phyloP scores from a whole-genome alignment of 2,329 filamentous ascomycete genomes.

The Aphanoascus verrucosus region DNA sequence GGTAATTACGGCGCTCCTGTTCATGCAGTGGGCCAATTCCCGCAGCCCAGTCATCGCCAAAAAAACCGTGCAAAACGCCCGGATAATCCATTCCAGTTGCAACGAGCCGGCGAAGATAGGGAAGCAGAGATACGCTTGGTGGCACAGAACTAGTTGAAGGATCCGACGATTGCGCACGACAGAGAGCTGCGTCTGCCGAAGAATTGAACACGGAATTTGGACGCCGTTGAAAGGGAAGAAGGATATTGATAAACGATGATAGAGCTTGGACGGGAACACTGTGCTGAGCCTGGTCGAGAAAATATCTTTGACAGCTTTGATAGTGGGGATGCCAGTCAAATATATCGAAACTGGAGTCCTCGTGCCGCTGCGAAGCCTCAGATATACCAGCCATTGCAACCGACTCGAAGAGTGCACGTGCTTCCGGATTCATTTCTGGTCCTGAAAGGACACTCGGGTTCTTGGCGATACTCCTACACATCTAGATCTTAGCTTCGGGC shows the following conservation, averaged over 20 bases:
- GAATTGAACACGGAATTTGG: constrained; percentile 39
- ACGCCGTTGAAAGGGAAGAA: constrained; percentile 69
- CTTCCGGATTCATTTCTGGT: constrained; percentile 11
- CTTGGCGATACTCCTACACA: constrained; percentile 1
- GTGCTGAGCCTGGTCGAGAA: constrained; percentile 83
- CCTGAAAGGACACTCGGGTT: background rate
- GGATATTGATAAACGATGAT: constrained; percentile 84
- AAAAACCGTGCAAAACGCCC: constrained; percentile 84
- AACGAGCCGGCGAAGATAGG: constrained; percentile 81
- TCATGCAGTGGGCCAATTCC: constrained; percentile 78
- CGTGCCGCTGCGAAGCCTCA: constrained; percentile 28
- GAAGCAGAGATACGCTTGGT: constrained; percentile 57
- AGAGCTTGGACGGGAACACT: constrained; percentile 73
- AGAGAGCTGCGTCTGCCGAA: constrained; percentile 27
- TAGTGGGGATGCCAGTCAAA: constrained; percentile 90
- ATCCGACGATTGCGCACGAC: constrained; percentile 30
- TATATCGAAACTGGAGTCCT: constrained; percentile 48
- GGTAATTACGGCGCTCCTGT: constrained; percentile 81
- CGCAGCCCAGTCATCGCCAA: constrained; percentile 79
- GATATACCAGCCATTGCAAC: constrained; percentile 30
- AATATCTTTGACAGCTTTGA: constrained; percentile 81
- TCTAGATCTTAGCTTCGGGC: constrained; percentile 2
- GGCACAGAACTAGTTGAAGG: constrained; percentile 32
- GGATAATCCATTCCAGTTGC: constrained; percentile 84
- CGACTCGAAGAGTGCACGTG: constrained; percentile 25